These are phyloP conservation scores for Heritiera fomes DNA, from an alignment of 345 rosid genomes.

Conservation along the genomic window DNA sequence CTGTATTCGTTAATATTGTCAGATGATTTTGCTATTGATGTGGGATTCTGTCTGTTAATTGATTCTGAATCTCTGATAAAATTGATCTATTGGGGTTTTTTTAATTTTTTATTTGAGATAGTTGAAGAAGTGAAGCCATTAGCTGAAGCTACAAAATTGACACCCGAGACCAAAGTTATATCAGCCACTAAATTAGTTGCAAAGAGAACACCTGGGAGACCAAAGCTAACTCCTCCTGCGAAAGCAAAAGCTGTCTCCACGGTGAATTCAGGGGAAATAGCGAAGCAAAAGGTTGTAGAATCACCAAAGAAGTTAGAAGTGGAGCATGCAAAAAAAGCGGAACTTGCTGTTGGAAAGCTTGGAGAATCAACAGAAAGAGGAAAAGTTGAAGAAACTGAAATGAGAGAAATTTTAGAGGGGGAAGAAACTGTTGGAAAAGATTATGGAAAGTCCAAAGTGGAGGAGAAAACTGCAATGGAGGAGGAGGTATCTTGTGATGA, in stretches of 20 bases:
- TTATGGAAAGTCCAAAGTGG: slow-evolving; percentile 20
- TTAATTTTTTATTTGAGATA: background rate
- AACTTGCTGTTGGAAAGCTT: background rate
- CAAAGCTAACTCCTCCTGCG: slow-evolving; percentile 28
- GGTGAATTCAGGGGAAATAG: slow-evolving; percentile 24
- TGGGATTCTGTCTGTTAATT: background rate
- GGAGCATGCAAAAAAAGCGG: background rate
- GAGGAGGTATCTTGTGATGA: slow-evolving; percentile 21
- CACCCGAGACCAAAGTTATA: slow-evolving; percentile 28
- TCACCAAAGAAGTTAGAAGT: background rate
- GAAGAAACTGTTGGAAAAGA: slow-evolving; percentile 22
- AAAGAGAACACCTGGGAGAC: slow-evolving; percentile 34
- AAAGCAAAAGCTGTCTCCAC: slow-evolving; percentile 27
- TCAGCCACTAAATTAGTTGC: slow-evolving; percentile 27
- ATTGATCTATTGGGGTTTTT: background rate
- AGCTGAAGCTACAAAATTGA: slow-evolving; percentile 16
- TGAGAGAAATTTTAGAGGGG: slow-evolving; percentile 20
- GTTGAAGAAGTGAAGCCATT: slow-evolving; percentile 33
- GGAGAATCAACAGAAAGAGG: slow-evolving; percentile 21
- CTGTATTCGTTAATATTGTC: background rate
- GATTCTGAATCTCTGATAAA: background rate
- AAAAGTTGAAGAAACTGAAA: slow-evolving; percentile 22
- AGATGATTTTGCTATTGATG: slow-evolving; percentile 1
- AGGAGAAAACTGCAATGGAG: background rate
- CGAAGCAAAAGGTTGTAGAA: slow-evolving; percentile 26